Conservation (phyloP, 352 stramenopile species). For the Aphanomyces astaci region DNA sequence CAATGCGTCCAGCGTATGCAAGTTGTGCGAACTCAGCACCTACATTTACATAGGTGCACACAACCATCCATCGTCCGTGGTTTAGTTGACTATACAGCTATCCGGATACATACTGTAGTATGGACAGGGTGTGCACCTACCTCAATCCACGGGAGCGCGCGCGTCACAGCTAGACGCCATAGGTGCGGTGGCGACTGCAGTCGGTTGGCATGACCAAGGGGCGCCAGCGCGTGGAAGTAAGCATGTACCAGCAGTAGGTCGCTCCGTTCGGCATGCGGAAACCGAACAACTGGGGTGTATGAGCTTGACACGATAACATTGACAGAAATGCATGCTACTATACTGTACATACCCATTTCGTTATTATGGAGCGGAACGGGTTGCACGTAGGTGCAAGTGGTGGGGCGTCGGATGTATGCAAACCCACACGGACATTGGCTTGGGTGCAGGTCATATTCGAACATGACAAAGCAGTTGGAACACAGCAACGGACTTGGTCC, state of each 20-base stretch:
- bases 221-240: constrained; percentile 43
- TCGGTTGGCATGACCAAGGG: constrained; percentile 32
- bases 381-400: neutral
- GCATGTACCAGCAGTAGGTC: constrained; percentile 28
- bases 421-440: constrained; percentile 1
- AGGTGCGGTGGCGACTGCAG: constrained; percentile 24
- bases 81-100: no score
- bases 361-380: constrained; percentile 11
- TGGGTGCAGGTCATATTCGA: neutral
- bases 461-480: constrained; percentile 11
- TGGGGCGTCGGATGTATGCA: neutral
- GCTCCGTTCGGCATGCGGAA: constrained; percentile 9
- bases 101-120: no score
- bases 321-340: no score
- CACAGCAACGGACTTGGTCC: neutral
- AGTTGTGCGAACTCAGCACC: neutral
- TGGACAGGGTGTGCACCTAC: no score
- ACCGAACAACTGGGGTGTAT: constrained; percentile 18
- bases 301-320: neutral
- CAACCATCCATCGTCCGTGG: no score
- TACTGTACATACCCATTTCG: no score
- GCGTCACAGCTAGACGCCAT: constrained; percentile 37
- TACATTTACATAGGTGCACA: no score
- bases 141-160: constrained; percentile 26
- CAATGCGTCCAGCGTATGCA: constrained; percentile 33